A percentile compares a stretch with the other conserved stretches of the same genome.
phyloP scores from a whole-genome alignment of 1,284 basidiomycete genomes.

The Ustilago sp. region DNA sequence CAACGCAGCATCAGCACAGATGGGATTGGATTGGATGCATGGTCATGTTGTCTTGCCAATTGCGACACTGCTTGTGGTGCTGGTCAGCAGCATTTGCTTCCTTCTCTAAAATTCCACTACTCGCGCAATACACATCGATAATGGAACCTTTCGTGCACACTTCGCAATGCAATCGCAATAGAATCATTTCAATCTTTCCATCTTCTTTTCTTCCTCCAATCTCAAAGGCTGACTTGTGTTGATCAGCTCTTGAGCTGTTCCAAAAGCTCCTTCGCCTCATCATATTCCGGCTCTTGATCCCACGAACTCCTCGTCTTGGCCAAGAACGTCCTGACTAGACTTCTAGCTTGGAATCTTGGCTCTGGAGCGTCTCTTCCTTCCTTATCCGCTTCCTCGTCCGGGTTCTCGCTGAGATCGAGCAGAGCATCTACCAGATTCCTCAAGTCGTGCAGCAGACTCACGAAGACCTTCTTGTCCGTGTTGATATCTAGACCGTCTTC shows the following conservation, averaged over 20 bases:
- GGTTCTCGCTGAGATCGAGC: slow-evolving; percentile 79
- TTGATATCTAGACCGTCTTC: slow-evolving; percentile 19
- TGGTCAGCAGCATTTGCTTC: slow-evolving; percentile 44
- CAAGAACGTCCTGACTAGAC: slow-evolving; percentile 87
- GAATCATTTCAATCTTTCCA: not conserved
- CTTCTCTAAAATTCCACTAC: slow-evolving; percentile 23
- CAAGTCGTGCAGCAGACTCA: slow-evolving; percentile 50
- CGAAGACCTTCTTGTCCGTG: slow-evolving; percentile 25
- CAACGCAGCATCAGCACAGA: slow-evolving; percentile 8
- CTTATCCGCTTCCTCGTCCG: slow-evolving; percentile 63
- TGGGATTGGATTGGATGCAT: slow-evolving; percentile 2
- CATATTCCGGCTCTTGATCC: slow-evolving; percentile 87
- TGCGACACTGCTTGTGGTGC: slow-evolving; percentile 15
- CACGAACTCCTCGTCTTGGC: slow-evolving; percentile 77
- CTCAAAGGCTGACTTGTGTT: not conserved
- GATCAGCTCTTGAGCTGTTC: slow-evolving; percentile 37
- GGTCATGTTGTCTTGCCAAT: slow-evolving; percentile 19
- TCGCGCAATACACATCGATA: not conserved
- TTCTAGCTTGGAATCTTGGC: slow-evolving; percentile 88
- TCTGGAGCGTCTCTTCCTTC: slow-evolving; percentile 58
- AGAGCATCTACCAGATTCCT: slow-evolving; percentile 77
- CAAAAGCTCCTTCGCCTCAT: slow-evolving; percentile 74
- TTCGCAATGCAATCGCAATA: not conserved
- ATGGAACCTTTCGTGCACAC: not conserved
- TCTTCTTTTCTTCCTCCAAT: not conserved